These are phyloP conservation scores for Noccaea bulbosa DNA, from an alignment of 345 rosid species.

Conservation along the genomic window DNA sequence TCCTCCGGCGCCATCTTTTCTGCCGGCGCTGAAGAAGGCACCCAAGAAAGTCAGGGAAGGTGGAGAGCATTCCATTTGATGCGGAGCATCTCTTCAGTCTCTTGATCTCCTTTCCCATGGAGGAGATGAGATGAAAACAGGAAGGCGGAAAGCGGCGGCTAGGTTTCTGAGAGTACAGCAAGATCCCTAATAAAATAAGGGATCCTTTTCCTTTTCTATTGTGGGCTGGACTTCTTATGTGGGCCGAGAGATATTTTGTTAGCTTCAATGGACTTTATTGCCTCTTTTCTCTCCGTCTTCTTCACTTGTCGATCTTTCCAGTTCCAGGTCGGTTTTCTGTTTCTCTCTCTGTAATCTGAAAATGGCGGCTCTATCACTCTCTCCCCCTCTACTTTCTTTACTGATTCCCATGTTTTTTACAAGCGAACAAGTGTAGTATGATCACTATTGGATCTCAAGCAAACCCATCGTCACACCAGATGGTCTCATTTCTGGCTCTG, in stretches of 20 bases:
- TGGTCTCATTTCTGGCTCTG: constrained; percentile 81
- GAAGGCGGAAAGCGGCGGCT: too few species aligned
- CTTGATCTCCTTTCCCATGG: background rate
- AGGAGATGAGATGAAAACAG: too few species aligned
- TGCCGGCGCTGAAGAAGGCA: background rate
- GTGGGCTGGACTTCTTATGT: too few species aligned
- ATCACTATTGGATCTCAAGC: constrained; percentile 77
- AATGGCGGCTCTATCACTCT: constrained; percentile 17
- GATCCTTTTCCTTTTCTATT: too few species aligned
- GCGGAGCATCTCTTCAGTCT: constrained; percentile 5
- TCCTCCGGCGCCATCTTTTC: background rate
- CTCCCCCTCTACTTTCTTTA: background rate
- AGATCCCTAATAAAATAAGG: too few species aligned
- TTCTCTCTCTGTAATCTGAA: constrained; percentile 23
- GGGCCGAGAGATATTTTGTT: background rate
- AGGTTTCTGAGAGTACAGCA: too few species aligned
- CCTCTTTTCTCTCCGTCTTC: constrained; percentile 51
- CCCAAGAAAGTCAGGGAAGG: background rate
- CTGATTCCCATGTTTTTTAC: constrained; percentile 31
- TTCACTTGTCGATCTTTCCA: constrained; percentile 52
- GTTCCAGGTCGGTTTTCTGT: constrained; percentile 48
- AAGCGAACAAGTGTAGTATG: constrained; percentile 58
- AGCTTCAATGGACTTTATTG: constrained; percentile 56
- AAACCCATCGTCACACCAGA: constrained; percentile 71
- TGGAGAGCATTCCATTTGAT: too few species aligned